Percentiles rank a stretch among this genome's conserved stretches.
phyloP scores from a whole-genome alignment of 139 green algal genomes.

The Auxenochlorella pyrenoidosa region DNA sequence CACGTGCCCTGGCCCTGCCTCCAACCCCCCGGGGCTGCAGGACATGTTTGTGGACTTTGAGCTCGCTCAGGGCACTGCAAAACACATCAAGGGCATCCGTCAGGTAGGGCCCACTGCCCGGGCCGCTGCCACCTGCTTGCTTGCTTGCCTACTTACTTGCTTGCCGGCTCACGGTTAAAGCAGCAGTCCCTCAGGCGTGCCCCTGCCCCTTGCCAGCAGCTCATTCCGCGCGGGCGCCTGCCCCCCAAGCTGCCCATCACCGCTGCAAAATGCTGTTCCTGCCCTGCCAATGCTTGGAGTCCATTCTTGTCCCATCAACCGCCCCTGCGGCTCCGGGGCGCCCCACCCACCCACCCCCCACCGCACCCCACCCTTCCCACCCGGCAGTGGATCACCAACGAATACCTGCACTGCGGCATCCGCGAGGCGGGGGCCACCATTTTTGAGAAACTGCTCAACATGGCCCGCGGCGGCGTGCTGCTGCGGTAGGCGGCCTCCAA shows the following conservation, averaged over 20 bases:
- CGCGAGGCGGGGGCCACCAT: constrained; percentile 63
- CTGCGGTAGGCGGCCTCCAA: constrained; percentile 35
- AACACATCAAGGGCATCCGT: constrained; percentile 64
- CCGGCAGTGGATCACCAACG: constrained; percentile 71
- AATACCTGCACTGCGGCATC: constrained; percentile 86
- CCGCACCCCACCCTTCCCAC: too few species aligned
- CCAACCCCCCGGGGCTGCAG: constrained; percentile 47
- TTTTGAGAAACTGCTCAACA: constrained; percentile 81
- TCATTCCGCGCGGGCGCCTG: too few species aligned
- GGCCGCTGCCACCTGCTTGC: neutral
- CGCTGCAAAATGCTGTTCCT: too few species aligned
- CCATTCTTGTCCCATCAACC: too few species aligned
- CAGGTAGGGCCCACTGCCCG: constrained; percentile 34
- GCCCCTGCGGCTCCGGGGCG: too few species aligned
- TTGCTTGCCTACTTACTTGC: too few species aligned
- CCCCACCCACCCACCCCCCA: too few species aligned
- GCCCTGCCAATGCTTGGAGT: too few species aligned
- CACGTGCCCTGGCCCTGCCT: neutral
- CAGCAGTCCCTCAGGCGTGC: too few species aligned
- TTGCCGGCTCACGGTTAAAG: too few species aligned
- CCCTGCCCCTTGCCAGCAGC: too few species aligned
- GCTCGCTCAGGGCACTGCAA: constrained; percentile 75
- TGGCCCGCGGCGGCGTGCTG: constrained; percentile 71
- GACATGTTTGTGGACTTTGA: constrained; percentile 97
- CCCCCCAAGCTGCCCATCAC: too few species aligned